A percentile compares a stretch with the other conserved stretches of the same genome.
phyloP scores from a whole-genome alignment of 2,329 filamentous ascomycete species.

The Arthrinium phaeospermum region DNA sequence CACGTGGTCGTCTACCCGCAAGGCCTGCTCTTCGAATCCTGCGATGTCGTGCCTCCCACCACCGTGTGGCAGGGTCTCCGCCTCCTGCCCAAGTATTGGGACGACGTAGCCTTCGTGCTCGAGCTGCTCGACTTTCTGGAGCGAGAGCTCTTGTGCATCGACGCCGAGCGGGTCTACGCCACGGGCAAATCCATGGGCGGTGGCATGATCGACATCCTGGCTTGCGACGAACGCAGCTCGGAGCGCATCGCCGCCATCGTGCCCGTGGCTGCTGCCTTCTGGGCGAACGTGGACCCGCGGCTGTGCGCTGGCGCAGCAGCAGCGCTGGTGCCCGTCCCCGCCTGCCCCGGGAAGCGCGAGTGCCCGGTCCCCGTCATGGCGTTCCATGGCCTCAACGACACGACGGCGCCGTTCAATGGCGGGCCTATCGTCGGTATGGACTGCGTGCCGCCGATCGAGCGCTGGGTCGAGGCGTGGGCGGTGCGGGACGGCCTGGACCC shows the following conservation, averaged over 20 bases:
- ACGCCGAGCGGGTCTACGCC: conserved; percentile 26
- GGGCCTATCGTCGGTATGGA: conserved; percentile 45
- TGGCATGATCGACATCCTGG: conserved; percentile 24
- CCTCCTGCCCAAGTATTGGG: conserved; percentile 15
- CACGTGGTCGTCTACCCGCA: conserved; percentile 34
- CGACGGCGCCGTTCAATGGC: conserved; percentile 46
- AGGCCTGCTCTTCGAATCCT: conserved; percentile 16
- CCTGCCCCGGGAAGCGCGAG: conserved; percentile 2
- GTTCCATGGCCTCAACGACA: conserved; percentile 52
- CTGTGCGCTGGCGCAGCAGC: not conserved
- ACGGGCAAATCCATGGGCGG: conserved; percentile 27
- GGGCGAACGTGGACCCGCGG: conserved; percentile 28
- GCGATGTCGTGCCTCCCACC: not conserved
- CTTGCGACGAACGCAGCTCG: conserved; percentile 22
- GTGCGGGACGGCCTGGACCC: not conserved
- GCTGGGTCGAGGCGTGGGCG: conserved; percentile 44
- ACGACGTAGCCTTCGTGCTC: conserved; percentile 25
- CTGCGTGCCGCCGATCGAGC: conserved; percentile 46
- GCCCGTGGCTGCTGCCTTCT: conserved; percentile 25
- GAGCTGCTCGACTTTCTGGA: conserved; percentile 29
- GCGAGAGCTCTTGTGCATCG: conserved; percentile 23
- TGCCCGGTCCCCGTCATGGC: conserved; percentile 43
- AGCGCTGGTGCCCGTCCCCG: not conserved
- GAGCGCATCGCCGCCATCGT: conserved; percentile 25
- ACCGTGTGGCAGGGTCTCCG: conserved; percentile 25